Evolutionary conservation across 495 filamentous ascomycete species (phyloP), one percentile per base, ranked within the genome.

Genomic region (Trichoderma erinaceum): DNA sequence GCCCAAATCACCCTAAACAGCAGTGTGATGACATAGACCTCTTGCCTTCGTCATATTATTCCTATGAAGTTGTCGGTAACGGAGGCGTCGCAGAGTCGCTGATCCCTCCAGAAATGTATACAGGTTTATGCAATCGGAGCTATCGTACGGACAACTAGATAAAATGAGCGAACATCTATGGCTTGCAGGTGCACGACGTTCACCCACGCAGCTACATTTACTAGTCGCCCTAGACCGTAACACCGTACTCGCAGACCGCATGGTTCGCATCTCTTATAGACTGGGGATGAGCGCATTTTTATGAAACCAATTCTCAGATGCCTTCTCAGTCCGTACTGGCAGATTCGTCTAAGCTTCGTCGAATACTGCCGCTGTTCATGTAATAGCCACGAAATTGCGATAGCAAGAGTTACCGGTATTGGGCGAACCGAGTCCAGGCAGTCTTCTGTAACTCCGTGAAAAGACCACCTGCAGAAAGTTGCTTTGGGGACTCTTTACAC

Each of bases 401-500:
- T 38, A 12, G 65, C 27, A 21, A 70, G 64, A 21, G 38, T 11
- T 61, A 41, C 23, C 32, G 27, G 29, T 56, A 67, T 63, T n/a
- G 16, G 52, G 43, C 15, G 6, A 13, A 32, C n/a, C 0, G 13
- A 61, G 27, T 29, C 12, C 3, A 29, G 56, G 29, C n/a, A 32
- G 25, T 13, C 10, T 61, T 21, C 10, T 25, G 5, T 32, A 32
- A 15, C 10, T 21, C 5, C 3, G 25, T 38, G 25, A 3, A 61
- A 32, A 3, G 56, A 32, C 13, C 7, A 27, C 35, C 43, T 48
- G 44, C 43, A 21, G 21, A 48, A 50, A 15, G 41, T 44, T 13
- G 78, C 77, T 8, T 69, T 75, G 1, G 80, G 79, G 3, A 74
- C 82, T 38, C 68, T 84, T 1, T 71, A 68, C 58, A 76, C 77